phyloP scores from a whole-genome alignment of 2,329 filamentous ascomycete genomes.

The Beauveria medogensis region DNA sequence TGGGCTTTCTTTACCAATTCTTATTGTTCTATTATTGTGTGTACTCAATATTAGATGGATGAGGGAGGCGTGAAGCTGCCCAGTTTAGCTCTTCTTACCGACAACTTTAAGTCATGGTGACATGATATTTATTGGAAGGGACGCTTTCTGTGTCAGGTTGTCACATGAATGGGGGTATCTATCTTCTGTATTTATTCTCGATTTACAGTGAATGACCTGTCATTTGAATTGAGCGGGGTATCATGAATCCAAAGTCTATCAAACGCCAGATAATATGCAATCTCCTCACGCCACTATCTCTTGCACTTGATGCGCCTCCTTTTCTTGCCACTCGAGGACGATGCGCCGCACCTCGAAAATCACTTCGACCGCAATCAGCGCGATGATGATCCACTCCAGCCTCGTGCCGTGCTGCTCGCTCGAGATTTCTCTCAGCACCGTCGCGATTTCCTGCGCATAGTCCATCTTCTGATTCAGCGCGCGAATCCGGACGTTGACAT shows the following conservation, averaged over 20 bases:
- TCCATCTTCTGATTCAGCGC: slow-evolving; percentile 95
- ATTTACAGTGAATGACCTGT: too few relatives aligned
- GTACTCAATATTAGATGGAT: not conserved
- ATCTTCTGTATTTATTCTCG: too few relatives aligned
- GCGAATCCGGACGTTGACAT: slow-evolving; percentile 85
- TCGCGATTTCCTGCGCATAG: slow-evolving; percentile 92
- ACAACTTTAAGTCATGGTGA: not conserved
- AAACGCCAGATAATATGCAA: too few relatives aligned
- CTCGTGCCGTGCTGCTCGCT: slow-evolving; percentile 84
- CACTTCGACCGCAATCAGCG: slow-evolving; percentile 87
- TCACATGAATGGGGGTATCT: too few relatives aligned
- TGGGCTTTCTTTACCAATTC: not conserved
- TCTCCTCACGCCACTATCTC: too few relatives aligned
- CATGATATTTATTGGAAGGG: not conserved
- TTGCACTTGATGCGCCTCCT: slow-evolving; percentile 15
- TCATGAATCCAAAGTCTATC: too few relatives aligned
- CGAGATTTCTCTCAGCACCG: slow-evolving; percentile 75
- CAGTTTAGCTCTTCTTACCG: not conserved
- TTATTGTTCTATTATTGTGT: not conserved
- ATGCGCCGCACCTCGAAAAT: slow-evolving; percentile 73
- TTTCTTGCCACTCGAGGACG: slow-evolving; percentile 52
- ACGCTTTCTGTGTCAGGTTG: too few relatives aligned
- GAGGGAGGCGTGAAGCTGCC: not conserved
- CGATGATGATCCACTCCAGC: slow-evolving; percentile 93
- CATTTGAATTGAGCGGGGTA: too few relatives aligned